These are phyloP conservation scores for Davidsoniella eucalypti DNA, from an alignment of 2,329 filamentous ascomycete genomes.

Conservation along the genomic window DNA sequence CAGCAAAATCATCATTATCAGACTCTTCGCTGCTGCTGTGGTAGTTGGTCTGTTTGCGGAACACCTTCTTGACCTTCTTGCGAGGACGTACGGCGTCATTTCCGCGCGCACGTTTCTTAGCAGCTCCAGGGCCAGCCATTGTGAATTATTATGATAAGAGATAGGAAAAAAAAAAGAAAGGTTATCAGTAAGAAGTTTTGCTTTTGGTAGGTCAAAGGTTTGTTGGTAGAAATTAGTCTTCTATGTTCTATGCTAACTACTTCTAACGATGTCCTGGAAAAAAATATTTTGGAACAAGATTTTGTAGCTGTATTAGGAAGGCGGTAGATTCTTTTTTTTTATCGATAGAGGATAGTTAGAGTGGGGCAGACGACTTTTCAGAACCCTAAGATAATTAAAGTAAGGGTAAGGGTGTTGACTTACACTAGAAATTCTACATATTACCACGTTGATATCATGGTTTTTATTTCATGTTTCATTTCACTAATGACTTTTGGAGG, in stretches of 20 bases:
- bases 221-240: not conserved
- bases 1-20: conserved; percentile 26
- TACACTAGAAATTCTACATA: too few relatives aligned
- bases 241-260: too few relatives aligned
- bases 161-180: not conserved
- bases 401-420: too few relatives aligned
- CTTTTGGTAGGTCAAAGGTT: not conserved
- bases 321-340: conserved; percentile 4
- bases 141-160: not conserved
- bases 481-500: too few relatives aligned
- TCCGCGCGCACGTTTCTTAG: conserved; percentile 21
- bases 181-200: not conserved
- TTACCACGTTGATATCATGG: too few relatives aligned
- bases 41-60: conserved; percentile 29
- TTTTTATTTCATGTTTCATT: too few relatives aligned
- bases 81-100: conserved; percentile 24
- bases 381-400: not conserved
- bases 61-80: conserved; percentile 25
- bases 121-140: conserved; percentile 9
- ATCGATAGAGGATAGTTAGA: conserved; percentile 5
- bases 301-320: conserved; percentile 3
- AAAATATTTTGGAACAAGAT: conserved; percentile 4
- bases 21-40: conserved; percentile 35
- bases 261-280: not conserved
- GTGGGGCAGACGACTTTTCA: not conserved